These are phyloP conservation scores for Stephanodiscus minutulus DNA, from an alignment of 108 stramenopile genomes.

Conservation along the genomic window DNA sequence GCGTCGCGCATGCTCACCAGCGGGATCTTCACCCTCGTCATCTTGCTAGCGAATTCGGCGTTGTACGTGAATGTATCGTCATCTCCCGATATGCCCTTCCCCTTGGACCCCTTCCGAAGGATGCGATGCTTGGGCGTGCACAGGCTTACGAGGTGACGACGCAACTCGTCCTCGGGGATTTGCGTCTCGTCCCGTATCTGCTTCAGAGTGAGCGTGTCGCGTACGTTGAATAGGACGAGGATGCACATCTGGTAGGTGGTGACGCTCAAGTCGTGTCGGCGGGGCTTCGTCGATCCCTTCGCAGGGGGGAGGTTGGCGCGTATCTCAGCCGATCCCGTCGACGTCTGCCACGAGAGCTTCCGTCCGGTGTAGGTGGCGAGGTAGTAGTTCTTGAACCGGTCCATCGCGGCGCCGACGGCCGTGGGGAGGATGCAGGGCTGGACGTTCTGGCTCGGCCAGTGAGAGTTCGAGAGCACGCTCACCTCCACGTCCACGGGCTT, in stretches of 20 bases:
- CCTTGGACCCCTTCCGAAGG: conserved; percentile 90
- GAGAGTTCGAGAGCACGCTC: conserved; percentile 93
- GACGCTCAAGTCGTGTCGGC: conserved; percentile 92
- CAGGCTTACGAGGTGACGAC: conserved; percentile 93
- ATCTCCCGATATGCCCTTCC: conserved; percentile 85
- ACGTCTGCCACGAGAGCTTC: conserved; percentile 95
- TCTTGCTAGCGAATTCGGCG: conserved; percentile 83
- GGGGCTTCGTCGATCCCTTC: conserved; percentile 50
- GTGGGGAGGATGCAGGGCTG: conserved; percentile 85
- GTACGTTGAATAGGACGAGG: conserved; percentile 91
- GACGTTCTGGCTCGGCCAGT: conserved; percentile 94
- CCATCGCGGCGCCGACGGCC: conserved; percentile 72
- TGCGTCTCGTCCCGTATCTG: conserved; percentile 82
- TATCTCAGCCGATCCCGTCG: conserved; percentile 91
- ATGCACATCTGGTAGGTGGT: conserved; percentile 99
- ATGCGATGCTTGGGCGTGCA: conserved; percentile 95
- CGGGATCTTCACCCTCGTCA: conserved; percentile 89
- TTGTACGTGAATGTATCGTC: conserved; percentile 95
- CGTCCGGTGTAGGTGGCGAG: conserved; percentile 91
- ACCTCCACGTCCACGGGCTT: conserved; percentile 81
- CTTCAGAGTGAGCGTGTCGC: conserved; percentile 74
- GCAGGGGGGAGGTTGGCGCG: conserved; percentile 73
- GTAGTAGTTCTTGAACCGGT: conserved; percentile 90
- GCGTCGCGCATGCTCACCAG: conserved; percentile 90
- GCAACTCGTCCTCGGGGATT: conserved; percentile 90